Base-by-base conservation (phyloP, 148 eudicot species). In the Talinum fruticosum region DNA sequence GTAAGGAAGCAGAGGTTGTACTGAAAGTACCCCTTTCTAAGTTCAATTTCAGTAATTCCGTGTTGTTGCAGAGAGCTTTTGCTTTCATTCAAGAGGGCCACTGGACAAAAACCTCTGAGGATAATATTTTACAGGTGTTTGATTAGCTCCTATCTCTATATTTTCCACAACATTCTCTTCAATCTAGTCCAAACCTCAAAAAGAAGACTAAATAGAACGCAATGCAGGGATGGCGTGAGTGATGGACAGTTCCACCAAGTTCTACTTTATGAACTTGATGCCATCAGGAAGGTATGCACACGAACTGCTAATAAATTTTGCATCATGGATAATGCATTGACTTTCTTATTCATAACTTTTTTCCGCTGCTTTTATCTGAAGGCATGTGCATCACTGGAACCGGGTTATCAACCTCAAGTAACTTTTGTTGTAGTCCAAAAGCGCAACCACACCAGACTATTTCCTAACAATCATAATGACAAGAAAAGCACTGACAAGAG, bases 191-290 rank as follows among this genome's bases (percentile, higher is more conserved):
- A 51, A 13, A 19, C 23, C 4, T 15, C 57, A 51, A 51, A 51
- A 51, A 51, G 21, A 49, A 0, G 54, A 49, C 54, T 30, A 44
- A 62, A 10, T 64, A 26, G 1, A 54, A 49, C 28, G 36, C 35
- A 74, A 78, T 79, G 77, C 75, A 93, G 98, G 88, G 98, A 93
- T 80, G 98, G 98, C 47, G 98, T 93, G 53, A 91, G 98, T 81
- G 98, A 93, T 69, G 97, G 98, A 64, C 98, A 93, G 69, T 93
- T 93, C 80, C 91, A 91, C 80, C 97, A 93, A 75, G 94, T 93
- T 78, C 85, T 93, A 59, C 85, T 90, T 3, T 91, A 87, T 78
- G 98, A 93, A 72, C 94, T 93, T 23, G 97, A 93, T 83, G 98
- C 97, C 76, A 91, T 93, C 57, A 89, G 98, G 69, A 91, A 93